Base-by-base conservation (phyloP, 23 red algal genomes). In the Gracilaria vermiculophylla region DNA sequence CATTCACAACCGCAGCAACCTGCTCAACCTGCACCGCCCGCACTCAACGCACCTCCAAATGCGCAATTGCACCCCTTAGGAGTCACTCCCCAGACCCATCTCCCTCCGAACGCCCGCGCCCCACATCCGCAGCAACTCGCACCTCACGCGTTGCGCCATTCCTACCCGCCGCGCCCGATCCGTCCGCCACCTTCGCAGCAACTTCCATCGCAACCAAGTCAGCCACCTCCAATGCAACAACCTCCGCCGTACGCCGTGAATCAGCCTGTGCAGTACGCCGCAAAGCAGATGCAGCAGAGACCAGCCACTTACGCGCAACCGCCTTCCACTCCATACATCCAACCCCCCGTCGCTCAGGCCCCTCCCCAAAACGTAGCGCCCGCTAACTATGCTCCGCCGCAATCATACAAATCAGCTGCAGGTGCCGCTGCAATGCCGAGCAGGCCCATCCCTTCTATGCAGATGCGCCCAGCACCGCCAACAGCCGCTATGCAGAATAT, bases 101-200 rank as follows among this genome's bases (percentile, higher is more conserved):
- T 55, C 5, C 37, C 78, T 5, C 78, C 78, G 16, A 60, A 51
- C 21, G 28, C 39, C 24, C 54, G 36, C 41, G 32, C 42, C 33
- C 78, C 78, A 6, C 32, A 12, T 24, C 78, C 78, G 9, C 78
- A 60, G 42, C 78, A 66, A 9, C 33, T 14, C 16, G 37, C 41
- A n/a, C 55, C 77, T 39, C 78, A 58, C 3, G 23, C 28, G 4
- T 5, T 37, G 1, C 34, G 39, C 25, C 60, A 82, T 57, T 47
- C 78, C 4, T 64, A 45, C 16, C 78, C 78, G n/a, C 78, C 78
- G 15, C 78, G 78, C 43, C 78, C 78, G 78, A 82, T 82, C 78
- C 78, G 42, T 5, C 54, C 78, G 16, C 5, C 55, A 20, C 78
- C 48, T 11, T 55, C 53, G 12, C 53, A 60, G 24, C 50, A 60